A percentile compares a stretch with the other conserved stretches of the same genome.
Evolutionary conservation across 805 yeast genomes (phyloP).

Genomic region (Myxozyma kluyveri): DNA sequence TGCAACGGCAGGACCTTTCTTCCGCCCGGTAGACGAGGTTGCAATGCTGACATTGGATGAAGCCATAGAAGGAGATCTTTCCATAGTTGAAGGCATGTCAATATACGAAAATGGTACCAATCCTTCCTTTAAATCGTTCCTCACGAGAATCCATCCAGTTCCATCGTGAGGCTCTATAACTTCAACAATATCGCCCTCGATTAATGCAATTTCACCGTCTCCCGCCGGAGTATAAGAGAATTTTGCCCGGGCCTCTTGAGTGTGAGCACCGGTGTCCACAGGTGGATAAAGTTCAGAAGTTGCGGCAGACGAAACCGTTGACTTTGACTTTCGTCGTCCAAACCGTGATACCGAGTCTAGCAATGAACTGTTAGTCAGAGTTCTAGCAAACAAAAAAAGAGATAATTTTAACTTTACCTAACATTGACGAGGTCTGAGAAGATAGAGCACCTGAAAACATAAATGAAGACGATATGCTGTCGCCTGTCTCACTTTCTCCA

Average conservation of each 20-base stretch:
- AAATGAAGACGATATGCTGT: neutral
- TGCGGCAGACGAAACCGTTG: slow-evolving; percentile 11
- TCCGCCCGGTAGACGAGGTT: slow-evolving; percentile 34
- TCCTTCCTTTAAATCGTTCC: slow-evolving; percentile 57
- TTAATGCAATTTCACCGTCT: slow-evolving; percentile 66
- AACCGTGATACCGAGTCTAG: slow-evolving; percentile 18
- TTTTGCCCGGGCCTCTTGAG: slow-evolving; percentile 49
- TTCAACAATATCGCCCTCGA: slow-evolving; percentile 58
- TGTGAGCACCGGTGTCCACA: slow-evolving; percentile 1
- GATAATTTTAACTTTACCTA: slow-evolving; percentile 2
- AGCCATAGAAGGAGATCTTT: slow-evolving; percentile 26
- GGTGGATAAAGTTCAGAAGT: slow-evolving; percentile 18
- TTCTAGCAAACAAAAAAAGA: neutral
- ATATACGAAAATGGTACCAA: slow-evolving; percentile 83
- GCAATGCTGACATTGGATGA: slow-evolving; percentile 27
- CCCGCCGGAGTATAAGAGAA: slow-evolving; percentile 68
- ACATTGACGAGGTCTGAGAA: slow-evolving; percentile 23
- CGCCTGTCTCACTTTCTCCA: slow-evolving; percentile 18
- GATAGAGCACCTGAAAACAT: slow-evolving; percentile 5
- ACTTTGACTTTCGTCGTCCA: slow-evolving; percentile 16
- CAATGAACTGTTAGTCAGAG: no score
- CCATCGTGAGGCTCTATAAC: slow-evolving; percentile 76
- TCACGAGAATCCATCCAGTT: slow-evolving; percentile 84
- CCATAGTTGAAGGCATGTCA: slow-evolving; percentile 38
- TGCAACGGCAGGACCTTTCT: slow-evolving; percentile 74